Evolutionary conservation across 176 grass and related monocot species (phyloP).

Genomic region (Aegilops umbellulata): DNA sequence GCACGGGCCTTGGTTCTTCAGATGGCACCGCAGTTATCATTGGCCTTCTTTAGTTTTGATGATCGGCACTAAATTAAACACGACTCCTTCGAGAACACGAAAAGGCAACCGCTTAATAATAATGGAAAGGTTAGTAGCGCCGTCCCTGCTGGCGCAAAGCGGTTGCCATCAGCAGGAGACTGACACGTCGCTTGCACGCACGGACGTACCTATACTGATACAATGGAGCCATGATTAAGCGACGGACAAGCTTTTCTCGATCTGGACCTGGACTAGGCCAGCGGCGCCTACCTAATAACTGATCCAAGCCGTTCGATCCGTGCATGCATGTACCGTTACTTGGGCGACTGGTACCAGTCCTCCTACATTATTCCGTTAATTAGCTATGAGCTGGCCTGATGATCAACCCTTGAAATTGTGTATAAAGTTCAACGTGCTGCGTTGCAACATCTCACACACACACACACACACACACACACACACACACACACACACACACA

Average conservation of each 20-base stretch:
- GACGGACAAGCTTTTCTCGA: background rate
- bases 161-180: background rate
- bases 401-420: background rate
- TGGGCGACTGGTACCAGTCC: background rate
- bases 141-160: background rate
- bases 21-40: background rate
- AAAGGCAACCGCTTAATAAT: background rate
- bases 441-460: no score
- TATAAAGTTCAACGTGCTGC: no score
- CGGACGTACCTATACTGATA: background rate
- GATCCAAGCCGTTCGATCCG: background rate
- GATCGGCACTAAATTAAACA: background rate
- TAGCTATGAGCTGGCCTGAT: background rate
- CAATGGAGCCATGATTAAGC: background rate
- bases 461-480: no score
- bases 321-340: background rate
- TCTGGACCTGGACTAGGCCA: background rate
- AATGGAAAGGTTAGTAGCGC: background rate
- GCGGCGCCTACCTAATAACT: background rate
- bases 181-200: background rate
- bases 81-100: background rate
- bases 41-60: background rate
- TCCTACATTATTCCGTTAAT: background rate
- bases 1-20: no score
- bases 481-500: no score